Evolutionary conservation across 352 stramenopile species (phyloP).

Genomic region (Pythium folliculosum): DNA sequence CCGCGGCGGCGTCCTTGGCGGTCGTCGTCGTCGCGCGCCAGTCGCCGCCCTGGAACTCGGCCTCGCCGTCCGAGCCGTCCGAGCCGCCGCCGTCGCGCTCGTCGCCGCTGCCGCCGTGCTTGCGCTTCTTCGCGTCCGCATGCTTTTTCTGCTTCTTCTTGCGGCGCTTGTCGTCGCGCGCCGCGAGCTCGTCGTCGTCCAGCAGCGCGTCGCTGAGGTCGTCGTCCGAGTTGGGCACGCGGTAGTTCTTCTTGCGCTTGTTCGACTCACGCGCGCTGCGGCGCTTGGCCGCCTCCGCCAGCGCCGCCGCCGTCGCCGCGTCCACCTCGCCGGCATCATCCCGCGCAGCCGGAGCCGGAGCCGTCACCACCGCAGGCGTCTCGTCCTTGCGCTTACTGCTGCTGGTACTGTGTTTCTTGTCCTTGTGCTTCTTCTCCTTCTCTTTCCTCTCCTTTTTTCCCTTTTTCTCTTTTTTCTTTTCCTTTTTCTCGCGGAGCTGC

Average conservation of each 20-base stretch:
- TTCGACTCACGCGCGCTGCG: slow-evolving; percentile 66
- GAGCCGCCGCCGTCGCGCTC: slow-evolving; percentile 5
- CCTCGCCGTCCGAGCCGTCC: slow-evolving; percentile 19
- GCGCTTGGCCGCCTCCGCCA: slow-evolving; percentile 37
- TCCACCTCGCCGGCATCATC: not conserved
- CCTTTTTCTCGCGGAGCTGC: slow-evolving; percentile 39
- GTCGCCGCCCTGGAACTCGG: slow-evolving; percentile 23
- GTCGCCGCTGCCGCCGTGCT: slow-evolving; percentile 10
- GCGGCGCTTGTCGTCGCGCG: slow-evolving; percentile 25
- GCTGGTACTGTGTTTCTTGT: too few species aligned
- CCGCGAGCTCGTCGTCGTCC: slow-evolving; percentile 28
- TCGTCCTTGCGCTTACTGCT: not conserved
- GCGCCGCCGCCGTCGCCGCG: slow-evolving; percentile 12
- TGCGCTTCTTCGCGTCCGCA: slow-evolving; percentile 14
- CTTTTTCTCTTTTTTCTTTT: slow-evolving; percentile 19
- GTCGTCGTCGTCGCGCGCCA: not conserved
- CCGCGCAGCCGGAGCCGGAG: too few species aligned
- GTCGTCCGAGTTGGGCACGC: slow-evolving; percentile 80
- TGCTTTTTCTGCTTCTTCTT: slow-evolving; percentile 28
- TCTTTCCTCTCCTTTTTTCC: slow-evolving; percentile 18
- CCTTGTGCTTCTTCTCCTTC: slow-evolving; percentile 3
- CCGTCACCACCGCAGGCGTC: too few species aligned
- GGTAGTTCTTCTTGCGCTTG: slow-evolving; percentile 78
- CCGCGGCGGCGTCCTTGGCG: not conserved
- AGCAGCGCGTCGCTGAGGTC: slow-evolving; percentile 56